Base-by-base conservation (phyloP, 352 stramenopile species). In the Pythium dissimile region DNA sequence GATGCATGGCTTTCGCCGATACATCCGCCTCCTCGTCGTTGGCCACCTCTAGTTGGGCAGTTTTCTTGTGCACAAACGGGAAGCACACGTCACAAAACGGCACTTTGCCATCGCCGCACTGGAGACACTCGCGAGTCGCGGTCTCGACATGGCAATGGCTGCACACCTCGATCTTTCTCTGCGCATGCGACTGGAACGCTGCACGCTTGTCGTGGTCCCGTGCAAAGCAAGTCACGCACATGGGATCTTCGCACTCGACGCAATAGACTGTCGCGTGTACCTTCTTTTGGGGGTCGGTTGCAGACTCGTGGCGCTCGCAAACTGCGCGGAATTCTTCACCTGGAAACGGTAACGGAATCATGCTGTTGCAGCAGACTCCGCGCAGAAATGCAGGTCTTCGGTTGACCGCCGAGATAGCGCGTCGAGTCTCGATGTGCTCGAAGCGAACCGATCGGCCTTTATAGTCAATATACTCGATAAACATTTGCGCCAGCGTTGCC, bases 71-170 rank as follows among this genome's bases (percentile, higher is more conserved):
- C 0, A 84, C 62, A 23, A 83, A 70, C 1, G 68, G 69, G 48
- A 85, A 91, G 55, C 81, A 91, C 9, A 61, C 62, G 37, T 91
- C 81, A 51, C 79, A 91, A 34, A 75, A 91, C 2, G 81, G 73
- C 13, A 87, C 71, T 59, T 74, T 75, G 11, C 81, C 81, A 51
- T 87, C 73, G 0, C 75, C 81, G 28, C 81, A 91, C 45, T 84
- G 64, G 8, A 83, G 55, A 46, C 81, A 91, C 45, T 88, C 76
- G 16, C 75, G 65, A 21, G 79, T 87, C 11, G 81, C 78, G 6
- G 80, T 91, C 59, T 89, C 74, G 6, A 43, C 50, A 5, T 46
- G 21, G 42, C 81, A 91, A 48, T 89, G 62, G 21, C 48, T 75
- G 46, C 81, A 91, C 4, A 73, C 35, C 8, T 59, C 51, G 28